A percentile compares a stretch with the other conserved stretches of the same genome.
Conservation (phyloP, 768 basidiomycete genomes). For the Boletus subparvulus region DNA sequence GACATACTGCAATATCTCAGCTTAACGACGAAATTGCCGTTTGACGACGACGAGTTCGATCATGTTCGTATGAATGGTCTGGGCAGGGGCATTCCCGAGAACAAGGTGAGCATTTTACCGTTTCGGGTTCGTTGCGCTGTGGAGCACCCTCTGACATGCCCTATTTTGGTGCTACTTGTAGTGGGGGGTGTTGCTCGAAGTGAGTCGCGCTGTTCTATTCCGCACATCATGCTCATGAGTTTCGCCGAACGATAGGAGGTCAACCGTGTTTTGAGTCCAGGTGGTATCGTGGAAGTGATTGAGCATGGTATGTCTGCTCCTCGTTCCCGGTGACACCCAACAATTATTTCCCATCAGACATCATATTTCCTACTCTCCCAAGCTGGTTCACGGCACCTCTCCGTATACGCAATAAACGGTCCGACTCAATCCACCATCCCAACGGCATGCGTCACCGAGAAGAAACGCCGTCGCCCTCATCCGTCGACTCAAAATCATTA, state of each 20-base stretch:
- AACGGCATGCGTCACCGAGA: slow-evolving; percentile 42
- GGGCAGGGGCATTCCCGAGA: slow-evolving; percentile 70
- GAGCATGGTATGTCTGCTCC: slow-evolving; percentile 58
- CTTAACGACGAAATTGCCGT: slow-evolving; percentile 72
- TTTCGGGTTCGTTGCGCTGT: neutral
- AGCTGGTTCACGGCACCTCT: slow-evolving; percentile 77
- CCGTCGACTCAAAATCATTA: slow-evolving; percentile 37
- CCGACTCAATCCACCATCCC: slow-evolving; percentile 52
- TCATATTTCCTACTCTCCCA: slow-evolving; percentile 73
- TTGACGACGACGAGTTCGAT: slow-evolving; percentile 82
- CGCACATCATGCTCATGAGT: slow-evolving; percentile 1
- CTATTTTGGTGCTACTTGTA: slow-evolving; percentile 23
- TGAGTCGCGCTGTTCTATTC: slow-evolving; percentile 22
- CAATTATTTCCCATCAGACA: slow-evolving; percentile 44
- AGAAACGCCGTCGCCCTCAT: slow-evolving; percentile 30
- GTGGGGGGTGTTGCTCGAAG: slow-evolving; percentile 72
- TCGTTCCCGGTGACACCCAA: neutral
- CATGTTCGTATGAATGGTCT: slow-evolving; percentile 71
- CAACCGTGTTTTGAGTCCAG: slow-evolving; percentile 64
- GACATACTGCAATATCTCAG: slow-evolving; percentile 34
- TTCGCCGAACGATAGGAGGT: slow-evolving; percentile 54
- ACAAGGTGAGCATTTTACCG: slow-evolving; percentile 46
- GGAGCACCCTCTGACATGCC: slow-evolving; percentile 1
- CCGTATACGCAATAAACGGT: slow-evolving; percentile 48
- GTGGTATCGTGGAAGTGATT: slow-evolving; percentile 67